These are phyloP conservation scores for Xeromyces bisporus DNA, from an alignment of 495 filamentous ascomycete species.

Conservation along the genomic window DNA sequence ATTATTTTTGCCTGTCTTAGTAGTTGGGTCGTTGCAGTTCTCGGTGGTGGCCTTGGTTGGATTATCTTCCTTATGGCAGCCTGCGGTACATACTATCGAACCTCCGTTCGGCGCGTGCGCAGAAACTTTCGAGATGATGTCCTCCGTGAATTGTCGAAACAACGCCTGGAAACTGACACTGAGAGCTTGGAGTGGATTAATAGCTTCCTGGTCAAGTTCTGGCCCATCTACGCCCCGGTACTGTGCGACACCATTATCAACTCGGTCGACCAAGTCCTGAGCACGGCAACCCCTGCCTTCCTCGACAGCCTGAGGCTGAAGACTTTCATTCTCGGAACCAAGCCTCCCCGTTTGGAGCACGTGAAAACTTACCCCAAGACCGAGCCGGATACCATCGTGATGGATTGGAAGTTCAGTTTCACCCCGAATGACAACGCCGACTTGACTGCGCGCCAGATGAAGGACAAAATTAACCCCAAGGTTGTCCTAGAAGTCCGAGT, in stretches of 20 bases:
- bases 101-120: constrained; percentile 79
- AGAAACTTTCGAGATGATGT: constrained; percentile 95
- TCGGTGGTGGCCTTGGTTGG: constrained; percentile 88
- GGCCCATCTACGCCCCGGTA: constrained; percentile 94
- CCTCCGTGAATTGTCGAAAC: constrained; percentile 79
- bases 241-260: constrained; percentile 81
- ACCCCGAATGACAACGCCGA: constrained; percentile 87
- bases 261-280: constrained; percentile 89
- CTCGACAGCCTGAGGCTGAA: constrained; percentile 85
- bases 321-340: constrained; percentile 79
- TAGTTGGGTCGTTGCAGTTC: constrained; percentile 75
- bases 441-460: constrained; percentile 75
- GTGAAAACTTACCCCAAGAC: constrained; percentile 96
- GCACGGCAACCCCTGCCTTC: constrained; percentile 76
- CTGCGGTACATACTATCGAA: constrained; percentile 92
- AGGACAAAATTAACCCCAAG: constrained; percentile 94
- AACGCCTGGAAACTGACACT: constrained; percentile 73
- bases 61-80: constrained; percentile 79
- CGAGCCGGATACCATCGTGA: constrained; percentile 85
- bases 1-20: constrained; percentile 84
- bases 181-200: constrained; percentile 99
- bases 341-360: constrained; percentile 89
- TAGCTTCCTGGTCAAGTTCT: constrained; percentile 95
- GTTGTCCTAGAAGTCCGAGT: constrained; percentile 83
- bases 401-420: constrained; percentile 99